Base-by-base conservation (phyloP, 23 red algal species). In the Gracilaria domingensis region DNA sequence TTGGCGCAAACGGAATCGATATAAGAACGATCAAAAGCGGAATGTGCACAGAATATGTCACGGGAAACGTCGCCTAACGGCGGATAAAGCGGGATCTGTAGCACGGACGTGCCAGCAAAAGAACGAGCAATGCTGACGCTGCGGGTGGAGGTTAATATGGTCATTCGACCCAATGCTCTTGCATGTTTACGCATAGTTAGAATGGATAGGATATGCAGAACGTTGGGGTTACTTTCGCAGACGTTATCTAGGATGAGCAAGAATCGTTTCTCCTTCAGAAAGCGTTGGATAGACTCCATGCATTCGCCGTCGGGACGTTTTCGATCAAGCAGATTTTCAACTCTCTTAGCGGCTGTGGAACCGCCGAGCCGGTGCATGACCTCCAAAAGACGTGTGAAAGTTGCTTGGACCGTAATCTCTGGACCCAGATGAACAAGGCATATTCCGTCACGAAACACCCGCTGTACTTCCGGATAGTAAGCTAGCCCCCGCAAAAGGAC, bases 1-100 rank as follows among this genome's bases (percentile, higher is more conserved):
- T 37, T 50, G 6, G 74, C 73, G 44, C 87, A 90, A 25, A 76
- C 23, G 30, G 73, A 70, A 58, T 90, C 87, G 39, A 90, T 50
- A 28, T 90, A 59, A 4, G 70, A 38, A 28, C 87, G 45, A 75
- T 44, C 54, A 34, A 90, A 69, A 9, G 32, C 87, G 18, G 75
- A 53, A 81, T 90, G 87, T 45, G 87, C 73, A 55, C 74, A 90
- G n/a, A 90, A 75, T 17, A 90, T 90, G 36, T 90, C 64, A 37
- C 49, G 71, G 35, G 87, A 51, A 5, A 53, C 33, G 59, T 79
- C 71, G 56, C 39, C 87, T 39, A 67, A 51, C 17, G 53, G 87
- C 12, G 57, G 49, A 8, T 21, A 71, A 33, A 80, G 42, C 32
- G 28, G 50, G 72, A 90, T 36, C 28, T 86, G 62, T 18, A 80